Conservation (phyloP, 148 eudicot genomes). For the Cornus suecica region DNA sequence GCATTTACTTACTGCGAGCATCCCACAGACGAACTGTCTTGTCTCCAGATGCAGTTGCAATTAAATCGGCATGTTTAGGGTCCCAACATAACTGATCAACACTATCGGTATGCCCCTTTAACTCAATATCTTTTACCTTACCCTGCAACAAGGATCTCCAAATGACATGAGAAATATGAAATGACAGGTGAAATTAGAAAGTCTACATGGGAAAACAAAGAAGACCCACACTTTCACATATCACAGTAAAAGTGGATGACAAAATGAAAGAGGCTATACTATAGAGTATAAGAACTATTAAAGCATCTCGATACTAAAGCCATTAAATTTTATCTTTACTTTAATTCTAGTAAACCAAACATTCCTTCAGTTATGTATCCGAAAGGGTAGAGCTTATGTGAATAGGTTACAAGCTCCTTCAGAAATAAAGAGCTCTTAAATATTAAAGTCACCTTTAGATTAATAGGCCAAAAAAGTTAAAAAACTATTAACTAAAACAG, state of each 20-base stretch:
- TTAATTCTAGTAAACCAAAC: not conserved
- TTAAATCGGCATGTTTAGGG: constrained; percentile 84
- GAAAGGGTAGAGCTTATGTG: not conserved
- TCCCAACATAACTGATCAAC: constrained; percentile 99
- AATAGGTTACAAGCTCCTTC: not conserved
- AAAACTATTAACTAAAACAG: too few relatives aligned
- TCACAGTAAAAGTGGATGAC: not conserved
- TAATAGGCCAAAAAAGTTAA: not conserved
- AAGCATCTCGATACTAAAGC: not conserved
- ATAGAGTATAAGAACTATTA: not conserved
- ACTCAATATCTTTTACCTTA: constrained; percentile 86
- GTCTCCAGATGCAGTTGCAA: constrained; percentile 98
- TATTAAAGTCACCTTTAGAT: not conserved
- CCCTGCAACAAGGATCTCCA: constrained; percentile 45
- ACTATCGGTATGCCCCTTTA: constrained; percentile 96
- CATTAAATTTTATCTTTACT: too few relatives aligned
- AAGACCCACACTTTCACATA: not conserved
- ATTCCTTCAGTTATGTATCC: not conserved
- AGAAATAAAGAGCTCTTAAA: not conserved
- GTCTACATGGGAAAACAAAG: not conserved
- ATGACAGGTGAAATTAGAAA: not conserved
- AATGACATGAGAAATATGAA: not conserved
- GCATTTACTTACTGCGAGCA: constrained; percentile 78
- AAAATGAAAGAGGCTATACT: not conserved
- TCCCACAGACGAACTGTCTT: constrained; percentile 98